Conservation (phyloP, 2,329 filamentous ascomycete species). For the Xylaria sp. region DNA sequence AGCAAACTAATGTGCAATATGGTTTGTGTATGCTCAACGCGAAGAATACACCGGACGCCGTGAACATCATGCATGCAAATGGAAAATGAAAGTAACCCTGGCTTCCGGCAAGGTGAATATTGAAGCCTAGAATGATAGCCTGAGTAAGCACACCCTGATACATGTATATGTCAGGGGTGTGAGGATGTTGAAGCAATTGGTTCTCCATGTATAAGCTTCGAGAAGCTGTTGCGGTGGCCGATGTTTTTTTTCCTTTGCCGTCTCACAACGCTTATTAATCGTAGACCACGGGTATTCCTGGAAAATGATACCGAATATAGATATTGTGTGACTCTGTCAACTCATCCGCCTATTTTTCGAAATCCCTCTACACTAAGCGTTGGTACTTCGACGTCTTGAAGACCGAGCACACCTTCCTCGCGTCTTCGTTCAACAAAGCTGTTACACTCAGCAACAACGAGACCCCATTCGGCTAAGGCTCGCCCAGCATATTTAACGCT, state of each 20-base stretch:
- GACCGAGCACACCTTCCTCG: slow-evolving; percentile 71
- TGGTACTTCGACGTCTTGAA: slow-evolving; percentile 73
- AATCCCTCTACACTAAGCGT: slow-evolving; percentile 68
- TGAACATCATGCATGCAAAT: background rate
- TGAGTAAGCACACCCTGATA: background rate
- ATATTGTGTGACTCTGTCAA: background rate
- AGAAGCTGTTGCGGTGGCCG: background rate
- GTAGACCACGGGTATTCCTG: background rate
- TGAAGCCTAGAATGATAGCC: background rate
- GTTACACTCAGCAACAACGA: slow-evolving; percentile 79
- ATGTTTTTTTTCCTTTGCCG: background rate
- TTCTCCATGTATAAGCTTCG: background rate
- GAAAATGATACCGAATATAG: background rate
- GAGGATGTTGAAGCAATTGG: background rate
- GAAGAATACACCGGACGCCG: slow-evolving; percentile 15
- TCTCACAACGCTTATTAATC: background rate
- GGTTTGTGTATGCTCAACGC: slow-evolving; percentile 9
- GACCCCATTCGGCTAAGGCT: slow-evolving; percentile 78
- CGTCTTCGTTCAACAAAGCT: slow-evolving; percentile 79
- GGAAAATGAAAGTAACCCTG: background rate
- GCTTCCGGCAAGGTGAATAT: background rate
- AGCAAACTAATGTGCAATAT: background rate
- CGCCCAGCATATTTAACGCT: slow-evolving; percentile 70
- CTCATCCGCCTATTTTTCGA: slow-evolving; percentile 42
- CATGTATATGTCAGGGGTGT: background rate